phyloP scores from a whole-genome alignment of 2,329 filamentous ascomycete species.

The Aspergillus quadrilineatus region DNA sequence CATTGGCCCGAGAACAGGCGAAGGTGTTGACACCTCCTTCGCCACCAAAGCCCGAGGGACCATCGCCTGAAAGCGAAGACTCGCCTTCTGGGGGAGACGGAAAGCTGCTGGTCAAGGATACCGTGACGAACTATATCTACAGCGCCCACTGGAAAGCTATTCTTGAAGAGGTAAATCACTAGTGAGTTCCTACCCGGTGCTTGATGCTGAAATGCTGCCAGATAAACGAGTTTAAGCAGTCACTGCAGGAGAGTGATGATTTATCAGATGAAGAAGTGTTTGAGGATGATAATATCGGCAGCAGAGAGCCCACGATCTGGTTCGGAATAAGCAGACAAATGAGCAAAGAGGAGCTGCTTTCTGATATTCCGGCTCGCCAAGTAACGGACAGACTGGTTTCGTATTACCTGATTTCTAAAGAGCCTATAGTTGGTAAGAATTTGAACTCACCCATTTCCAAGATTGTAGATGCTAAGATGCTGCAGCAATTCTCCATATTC shows the following conservation, averaged over 20 bases:
- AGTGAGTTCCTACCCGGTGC: background rate
- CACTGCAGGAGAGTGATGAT: constrained; percentile 24
- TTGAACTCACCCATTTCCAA: background rate
- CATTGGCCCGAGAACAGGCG: background rate
- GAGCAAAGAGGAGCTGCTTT: constrained; percentile 34
- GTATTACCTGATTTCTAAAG: constrained; percentile 33
- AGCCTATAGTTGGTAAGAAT: constrained; percentile 32
- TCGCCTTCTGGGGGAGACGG: constrained; percentile 26
- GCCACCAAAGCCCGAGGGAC: constrained; percentile 3
- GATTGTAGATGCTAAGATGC: background rate
- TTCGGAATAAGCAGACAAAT: constrained; percentile 27
- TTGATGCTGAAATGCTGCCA: constrained; percentile 8
- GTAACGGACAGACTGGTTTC: constrained; percentile 37
- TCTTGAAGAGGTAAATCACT: constrained; percentile 34
- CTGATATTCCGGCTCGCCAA: constrained; percentile 31
- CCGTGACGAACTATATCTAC: constrained; percentile 38
- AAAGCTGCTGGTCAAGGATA: constrained; percentile 31
- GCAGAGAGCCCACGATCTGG: constrained; percentile 28
- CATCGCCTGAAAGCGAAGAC: constrained; percentile 14
- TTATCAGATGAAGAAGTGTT: constrained; percentile 26
- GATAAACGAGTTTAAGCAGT: constrained; percentile 38
- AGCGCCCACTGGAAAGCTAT: constrained; percentile 39
- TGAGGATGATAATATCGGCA: constrained; percentile 21
- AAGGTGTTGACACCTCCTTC: constrained; percentile 12
- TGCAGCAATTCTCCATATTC: constrained; percentile 31